Evolutionary conservation across 2,329 filamentous ascomycete genomes (phyloP).

Genomic region (Curvularia eragrostidis): DNA sequence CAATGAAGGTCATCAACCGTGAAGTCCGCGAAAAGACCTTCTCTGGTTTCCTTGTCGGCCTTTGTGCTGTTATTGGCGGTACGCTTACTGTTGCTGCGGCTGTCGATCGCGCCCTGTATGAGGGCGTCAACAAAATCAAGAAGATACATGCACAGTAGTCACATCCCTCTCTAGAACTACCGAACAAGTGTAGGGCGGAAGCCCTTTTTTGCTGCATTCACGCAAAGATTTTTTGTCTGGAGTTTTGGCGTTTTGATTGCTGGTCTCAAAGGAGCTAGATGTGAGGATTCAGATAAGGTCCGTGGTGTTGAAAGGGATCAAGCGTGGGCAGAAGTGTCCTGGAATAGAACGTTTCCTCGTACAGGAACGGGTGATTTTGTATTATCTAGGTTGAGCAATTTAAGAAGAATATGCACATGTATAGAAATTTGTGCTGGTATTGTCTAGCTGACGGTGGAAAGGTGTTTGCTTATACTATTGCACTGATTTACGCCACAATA

Average conservation of each 20-base stretch:
- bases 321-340: neutral
- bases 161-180: neutral
- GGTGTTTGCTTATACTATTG: neutral
- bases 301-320: neutral
- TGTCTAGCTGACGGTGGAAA: neutral
- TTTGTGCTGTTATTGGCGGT: slow-evolving; percentile 93
- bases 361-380: slow-evolving; percentile 1
- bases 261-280: slow-evolving; percentile 1
- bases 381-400: slow-evolving; percentile 6
- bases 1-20: slow-evolving; percentile 99
- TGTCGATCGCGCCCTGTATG: slow-evolving; percentile 88
- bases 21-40: slow-evolving; percentile 90
- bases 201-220: slow-evolving; percentile 7
- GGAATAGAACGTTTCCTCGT: neutral
- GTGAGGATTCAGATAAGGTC: neutral
- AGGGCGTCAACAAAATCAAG: slow-evolving; percentile 82
- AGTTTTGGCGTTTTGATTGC: slow-evolving; percentile 10
- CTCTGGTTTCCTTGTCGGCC: slow-evolving; percentile 87
- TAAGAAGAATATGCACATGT: neutral
- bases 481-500: too few relatives aligned
- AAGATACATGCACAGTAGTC: slow-evolving; percentile 74
- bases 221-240: slow-evolving; percentile 7
- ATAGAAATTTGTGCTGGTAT: neutral
- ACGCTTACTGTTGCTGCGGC: slow-evolving; percentile 95
- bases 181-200: neutral